These are phyloP conservation scores for Notholithocarpus densiflorus DNA, from an alignment of 306 rosid genomes.

Conservation along the genomic window DNA sequence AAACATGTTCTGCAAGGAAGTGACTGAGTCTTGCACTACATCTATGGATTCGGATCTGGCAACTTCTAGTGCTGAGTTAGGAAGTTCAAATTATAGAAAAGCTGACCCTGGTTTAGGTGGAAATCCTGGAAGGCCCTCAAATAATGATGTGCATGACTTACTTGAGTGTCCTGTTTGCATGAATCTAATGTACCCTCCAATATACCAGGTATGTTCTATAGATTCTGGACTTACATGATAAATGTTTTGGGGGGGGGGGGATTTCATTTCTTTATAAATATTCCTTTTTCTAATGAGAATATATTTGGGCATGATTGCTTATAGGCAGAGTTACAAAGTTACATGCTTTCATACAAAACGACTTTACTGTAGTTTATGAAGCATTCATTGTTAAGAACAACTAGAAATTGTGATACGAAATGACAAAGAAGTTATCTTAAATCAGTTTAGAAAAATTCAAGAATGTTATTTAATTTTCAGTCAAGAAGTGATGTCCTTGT, in stretches of 20 bases:
- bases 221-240: neutral
- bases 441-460: too few species aligned
- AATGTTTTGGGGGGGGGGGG: too few species aligned
- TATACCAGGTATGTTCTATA: slow-evolving; percentile 41
- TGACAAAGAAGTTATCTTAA: neutral
- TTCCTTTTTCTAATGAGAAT: neutral
- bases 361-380: too few species aligned
- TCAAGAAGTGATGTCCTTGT: neutral
- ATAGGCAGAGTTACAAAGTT: neutral
- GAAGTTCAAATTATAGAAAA: slow-evolving; percentile 31
- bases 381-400: neutral
- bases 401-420: neutral
- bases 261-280: neutral
- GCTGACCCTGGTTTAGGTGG: slow-evolving; percentile 20
- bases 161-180: slow-evolving; percentile 62
- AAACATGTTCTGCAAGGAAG: slow-evolving; percentile 36
- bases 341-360: neutral
- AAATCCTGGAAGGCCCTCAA: slow-evolving; percentile 28
- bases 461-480: neutral
- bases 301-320: neutral
- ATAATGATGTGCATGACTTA: slow-evolving; percentile 42
- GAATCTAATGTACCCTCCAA: slow-evolving; percentile 56
- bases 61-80: slow-evolving; percentile 30
- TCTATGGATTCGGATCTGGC: slow-evolving; percentile 30
- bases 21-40: slow-evolving; percentile 24